phyloP scores from a whole-genome alignment of 805 yeast genomes.

The Zygosaccharomyces lentus region DNA sequence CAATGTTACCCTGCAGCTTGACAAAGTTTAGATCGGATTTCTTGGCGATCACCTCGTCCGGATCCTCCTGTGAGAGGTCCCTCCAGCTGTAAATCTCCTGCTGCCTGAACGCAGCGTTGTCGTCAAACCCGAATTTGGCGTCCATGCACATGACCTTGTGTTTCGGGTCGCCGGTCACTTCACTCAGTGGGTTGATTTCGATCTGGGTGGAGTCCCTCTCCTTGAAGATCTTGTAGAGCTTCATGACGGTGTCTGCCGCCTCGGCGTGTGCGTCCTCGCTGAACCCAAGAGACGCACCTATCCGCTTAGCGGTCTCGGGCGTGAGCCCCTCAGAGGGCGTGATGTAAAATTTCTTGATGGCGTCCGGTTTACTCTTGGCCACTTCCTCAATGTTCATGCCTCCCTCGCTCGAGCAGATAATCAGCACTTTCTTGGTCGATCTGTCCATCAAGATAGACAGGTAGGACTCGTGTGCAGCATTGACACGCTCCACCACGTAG shows the following conservation, averaged over 20 bases:
- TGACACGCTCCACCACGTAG: constrained; percentile 90
- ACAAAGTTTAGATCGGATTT: constrained; percentile 89
- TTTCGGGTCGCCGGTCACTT: constrained; percentile 53
- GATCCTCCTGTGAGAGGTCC: constrained; percentile 96
- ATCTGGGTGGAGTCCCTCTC: constrained; percentile 97
- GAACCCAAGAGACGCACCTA: constrained; percentile 81
- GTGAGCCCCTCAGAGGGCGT: constrained; percentile 77
- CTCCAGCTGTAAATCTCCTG: constrained; percentile 94
- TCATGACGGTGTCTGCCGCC: constrained; percentile 83
- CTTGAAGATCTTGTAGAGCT: constrained; percentile 80
- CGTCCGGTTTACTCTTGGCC: constrained; percentile 84
- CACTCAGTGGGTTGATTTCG: constrained; percentile 97
- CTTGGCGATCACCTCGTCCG: constrained; percentile 92
- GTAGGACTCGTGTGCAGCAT: constrained; percentile 92
- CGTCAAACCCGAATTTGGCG: constrained; percentile 98
- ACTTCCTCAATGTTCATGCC: constrained; percentile 99
- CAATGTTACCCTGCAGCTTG: constrained; percentile 97
- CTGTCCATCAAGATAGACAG: constrained; percentile 94
- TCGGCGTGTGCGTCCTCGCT: constrained; percentile 69
- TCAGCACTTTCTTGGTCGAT: constrained; percentile 80
- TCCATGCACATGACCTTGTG: constrained; percentile 95
- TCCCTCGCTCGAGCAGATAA: constrained; percentile 96
- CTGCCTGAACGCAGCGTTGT: constrained; percentile 93
- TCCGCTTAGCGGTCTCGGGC: constrained; percentile 64
- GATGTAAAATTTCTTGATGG: constrained; percentile 83